Conservation (phyloP, 805 yeast genomes). For the Candida pseudoglaebosa region DNA sequence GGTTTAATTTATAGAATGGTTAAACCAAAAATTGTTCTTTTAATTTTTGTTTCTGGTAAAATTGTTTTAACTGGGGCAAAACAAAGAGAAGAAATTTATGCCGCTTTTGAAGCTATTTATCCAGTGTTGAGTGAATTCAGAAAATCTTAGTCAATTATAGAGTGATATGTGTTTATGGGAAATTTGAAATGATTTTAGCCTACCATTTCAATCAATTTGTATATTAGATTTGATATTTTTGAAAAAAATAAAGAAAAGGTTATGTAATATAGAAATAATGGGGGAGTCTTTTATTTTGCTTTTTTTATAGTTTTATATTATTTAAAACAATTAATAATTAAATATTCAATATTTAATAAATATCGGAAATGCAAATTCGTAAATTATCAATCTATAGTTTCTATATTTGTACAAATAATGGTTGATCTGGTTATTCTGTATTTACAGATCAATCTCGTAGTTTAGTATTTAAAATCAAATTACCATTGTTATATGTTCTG, state of each 20-base stretch:
- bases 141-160: slow-evolving; percentile 45
- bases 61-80: slow-evolving; percentile 98
- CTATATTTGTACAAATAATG: too few species aligned
- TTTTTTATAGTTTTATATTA: background rate
- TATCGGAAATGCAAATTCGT: too few species aligned
- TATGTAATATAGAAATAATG: slow-evolving; percentile 6
- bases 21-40: slow-evolving; percentile 92
- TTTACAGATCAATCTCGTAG: too few species aligned
- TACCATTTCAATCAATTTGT: background rate
- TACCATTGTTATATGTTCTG: too few species aligned
- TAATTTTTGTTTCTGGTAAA: slow-evolving; percentile 95
- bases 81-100: slow-evolving; percentile 97
- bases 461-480: too few species aligned
- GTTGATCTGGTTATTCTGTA: too few species aligned
- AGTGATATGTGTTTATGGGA: background rate
- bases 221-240: slow-evolving; percentile 3
- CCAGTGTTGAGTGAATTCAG: slow-evolving; percentile 98
- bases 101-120: slow-evolving; percentile 96
- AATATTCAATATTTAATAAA: background rate
- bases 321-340: background rate
- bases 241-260: slow-evolving; percentile 2
- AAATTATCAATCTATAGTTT: too few species aligned
- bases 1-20: slow-evolving; percentile 99
- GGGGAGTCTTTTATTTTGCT: slow-evolving; percentile 6
- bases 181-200: background rate